These are phyloP conservation scores for Carpinus fangiana DNA, from an alignment of 306 rosid genomes.

Conservation along the genomic window DNA sequence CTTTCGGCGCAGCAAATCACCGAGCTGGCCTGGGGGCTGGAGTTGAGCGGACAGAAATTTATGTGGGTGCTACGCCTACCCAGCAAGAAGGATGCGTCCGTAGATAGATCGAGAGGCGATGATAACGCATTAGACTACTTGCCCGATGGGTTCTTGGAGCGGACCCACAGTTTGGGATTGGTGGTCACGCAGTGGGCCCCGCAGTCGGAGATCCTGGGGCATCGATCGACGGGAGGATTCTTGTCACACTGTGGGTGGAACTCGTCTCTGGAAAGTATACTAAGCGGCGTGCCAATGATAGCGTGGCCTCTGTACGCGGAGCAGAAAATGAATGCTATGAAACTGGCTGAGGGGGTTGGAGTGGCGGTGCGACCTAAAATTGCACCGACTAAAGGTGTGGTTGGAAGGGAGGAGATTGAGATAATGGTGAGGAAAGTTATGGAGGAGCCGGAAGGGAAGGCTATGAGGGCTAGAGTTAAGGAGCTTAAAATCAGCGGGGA, in stretches of 20 bases:
- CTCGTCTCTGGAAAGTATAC: not conserved
- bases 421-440: not conserved
- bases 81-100: not conserved
- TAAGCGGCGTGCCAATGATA: not conserved
- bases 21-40: conserved; percentile 64
- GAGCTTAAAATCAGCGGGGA: conserved; percentile 4
- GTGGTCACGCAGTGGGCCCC: not conserved
- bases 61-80: conserved; percentile 70
- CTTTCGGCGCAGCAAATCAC: conserved; percentile 46
- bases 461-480: not conserved
- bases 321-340: not conserved
- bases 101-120: not conserved
- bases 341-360: not conserved
- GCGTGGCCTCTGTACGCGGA: conserved; percentile 8
- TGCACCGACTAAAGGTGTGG: not conserved
- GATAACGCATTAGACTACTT: not conserved
- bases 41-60: conserved; percentile 52
- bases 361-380: conserved; percentile 1
- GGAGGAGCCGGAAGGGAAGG: not conserved
- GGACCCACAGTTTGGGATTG: not conserved
- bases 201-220: conserved; percentile 1
- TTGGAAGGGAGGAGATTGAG: not conserved
- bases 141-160: conserved; percentile 1
- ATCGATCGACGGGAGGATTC: not conserved
- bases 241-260: conserved; percentile 14